Base-by-base conservation (phyloP, 2,329 filamentous ascomycete species). In the Coniochaeta hoffmannii region DNA sequence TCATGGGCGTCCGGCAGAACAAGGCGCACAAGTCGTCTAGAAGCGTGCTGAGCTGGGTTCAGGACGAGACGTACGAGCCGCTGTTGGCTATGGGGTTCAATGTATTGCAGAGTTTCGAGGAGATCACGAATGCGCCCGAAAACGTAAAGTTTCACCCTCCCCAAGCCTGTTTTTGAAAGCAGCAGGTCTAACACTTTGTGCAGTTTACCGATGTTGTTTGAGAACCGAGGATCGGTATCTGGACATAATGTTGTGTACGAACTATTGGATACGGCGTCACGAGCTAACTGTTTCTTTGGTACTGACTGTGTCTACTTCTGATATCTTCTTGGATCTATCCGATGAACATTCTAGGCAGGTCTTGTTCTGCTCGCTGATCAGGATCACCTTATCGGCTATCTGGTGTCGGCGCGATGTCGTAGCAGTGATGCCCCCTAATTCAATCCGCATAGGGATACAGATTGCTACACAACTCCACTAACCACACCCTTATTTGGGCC, bases 1-100 rank as follows among this genome's bases (percentile, higher is more conserved):
- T 95, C 58, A 83, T 96, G 73, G 89, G 88, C 0, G 84, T 94
- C 64, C 82, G 88, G 56, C 90, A 94, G 71, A 88, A 90, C 68
- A 93, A 92, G 69, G 82, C 82, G 62, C 83, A 92, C 66, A 89
- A 88, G 58, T 85, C 87, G 53, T 80, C 81, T 60, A 85, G 85
- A 57, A 88, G 87, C 53, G 75, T 95, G 50, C 71, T 96, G 56
- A 90, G 90, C 68, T 92, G 89, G 82, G 90, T 94, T 73, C 68
- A 73, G 58, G 88, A 91, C 65, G 87, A 88, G 54, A 82, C 84
- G 50, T 83, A 84, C 60, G 89, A 94, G 68, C 83, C 86, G 34
- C 74, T 95, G 57, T 77, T 85, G 55, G 83, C 83, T 0, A 90
- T 95, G 87, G 90, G 90, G 1, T 95, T 95, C 65, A 83, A 84